Conservation (phyloP, 768 basidiomycete species). For the Hypholoma fasciculare region DNA sequence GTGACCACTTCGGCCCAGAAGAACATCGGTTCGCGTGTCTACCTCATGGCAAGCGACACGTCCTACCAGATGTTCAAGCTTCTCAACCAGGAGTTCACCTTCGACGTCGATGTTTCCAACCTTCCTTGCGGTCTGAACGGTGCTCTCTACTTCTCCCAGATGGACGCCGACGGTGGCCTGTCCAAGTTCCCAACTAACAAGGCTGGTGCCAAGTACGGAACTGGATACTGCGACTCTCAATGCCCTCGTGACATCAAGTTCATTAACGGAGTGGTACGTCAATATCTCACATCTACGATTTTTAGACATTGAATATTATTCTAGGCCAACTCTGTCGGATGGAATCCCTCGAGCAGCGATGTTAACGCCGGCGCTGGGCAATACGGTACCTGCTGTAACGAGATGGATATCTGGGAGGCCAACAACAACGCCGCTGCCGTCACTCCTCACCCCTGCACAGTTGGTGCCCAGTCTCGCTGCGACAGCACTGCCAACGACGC, state of each 20-base stretch:
- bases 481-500: conserved; percentile 26
- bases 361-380: conserved; percentile 47
- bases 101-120: conserved; percentile 60
- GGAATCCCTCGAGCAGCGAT: conserved; percentile 35
- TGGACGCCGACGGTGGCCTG: conserved; percentile 56
- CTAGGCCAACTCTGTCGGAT: conserved; percentile 48
- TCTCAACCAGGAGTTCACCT: conserved; percentile 59
- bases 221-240: conserved; percentile 43
- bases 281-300: not conserved
- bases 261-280: conserved; percentile 51
- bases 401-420: conserved; percentile 65
- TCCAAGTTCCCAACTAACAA: conserved; percentile 50
- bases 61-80: conserved; percentile 46
- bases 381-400: conserved; percentile 54
- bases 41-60: conserved; percentile 48
- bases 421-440: conserved; percentile 51
- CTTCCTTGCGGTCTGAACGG: conserved; percentile 62
- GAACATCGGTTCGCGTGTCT: conserved; percentile 46
- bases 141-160: conserved; percentile 58
- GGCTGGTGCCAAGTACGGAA: conserved; percentile 49
- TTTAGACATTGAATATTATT: conserved; percentile 1
- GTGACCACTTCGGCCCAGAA: conserved; percentile 36
- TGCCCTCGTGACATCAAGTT: conserved; percentile 62
- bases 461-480: conserved; percentile 42
- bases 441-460: conserved; percentile 53